These are phyloP conservation scores for Apium graveolens DNA, from an alignment of 129 eudicot species.

Conservation along the genomic window DNA sequence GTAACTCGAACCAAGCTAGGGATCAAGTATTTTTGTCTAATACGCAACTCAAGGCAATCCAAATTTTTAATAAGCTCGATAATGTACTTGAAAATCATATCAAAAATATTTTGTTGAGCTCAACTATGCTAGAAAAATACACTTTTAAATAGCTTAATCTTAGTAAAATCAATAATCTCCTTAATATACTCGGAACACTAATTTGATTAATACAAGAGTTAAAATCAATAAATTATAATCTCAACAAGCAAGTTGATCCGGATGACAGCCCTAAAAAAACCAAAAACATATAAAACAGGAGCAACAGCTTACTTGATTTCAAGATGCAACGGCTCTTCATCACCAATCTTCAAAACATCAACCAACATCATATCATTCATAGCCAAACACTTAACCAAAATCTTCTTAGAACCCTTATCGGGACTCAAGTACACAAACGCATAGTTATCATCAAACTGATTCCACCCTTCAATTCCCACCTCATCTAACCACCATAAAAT, in stretches of 20 bases:
- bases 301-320: conserved; percentile 46
- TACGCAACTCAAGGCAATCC: background rate
- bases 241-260: background rate
- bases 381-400: conserved; percentile 61
- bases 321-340: conserved; percentile 47
- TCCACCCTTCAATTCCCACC: conserved; percentile 74
- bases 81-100: background rate
- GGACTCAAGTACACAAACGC: conserved; percentile 66
- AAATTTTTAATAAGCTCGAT: background rate
- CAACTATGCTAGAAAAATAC: background rate
- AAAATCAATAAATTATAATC: too few relatives aligned
- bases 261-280: background rate
- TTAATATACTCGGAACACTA: background rate
- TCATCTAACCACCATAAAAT: conserved; percentile 45
- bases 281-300: background rate
- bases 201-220: too few relatives aligned
- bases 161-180: background rate
- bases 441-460: conserved; percentile 65
- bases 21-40: background rate
- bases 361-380: conserved; percentile 62
- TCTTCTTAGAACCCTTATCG: conserved; percentile 39
- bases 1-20: background rate
- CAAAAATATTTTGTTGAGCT: background rate
- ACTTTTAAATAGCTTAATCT: background rate
- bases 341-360: conserved; percentile 53